These are phyloP conservation scores for Fusarium ambrosium DNA, from an alignment of 2,329 filamentous ascomycete species.

Conservation along the genomic window DNA sequence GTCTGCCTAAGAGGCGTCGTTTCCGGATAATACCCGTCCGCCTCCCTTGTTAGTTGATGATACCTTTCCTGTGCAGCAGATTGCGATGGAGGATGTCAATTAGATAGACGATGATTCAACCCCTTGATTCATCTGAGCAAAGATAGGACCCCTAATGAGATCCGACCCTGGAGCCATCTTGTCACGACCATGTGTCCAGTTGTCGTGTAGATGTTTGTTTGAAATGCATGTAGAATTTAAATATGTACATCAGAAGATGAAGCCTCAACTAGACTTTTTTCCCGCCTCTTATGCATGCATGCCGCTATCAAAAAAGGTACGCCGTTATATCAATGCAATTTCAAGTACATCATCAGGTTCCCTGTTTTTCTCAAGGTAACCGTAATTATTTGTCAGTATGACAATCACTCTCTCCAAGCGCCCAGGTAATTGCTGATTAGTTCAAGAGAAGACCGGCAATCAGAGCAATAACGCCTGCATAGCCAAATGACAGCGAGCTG, in stretches of 20 bases:
- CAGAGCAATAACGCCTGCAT: background rate
- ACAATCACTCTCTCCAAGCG: background rate
- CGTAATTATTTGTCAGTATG: background rate
- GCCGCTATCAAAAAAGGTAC: background rate
- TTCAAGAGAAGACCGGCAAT: slow-evolving; percentile 14
- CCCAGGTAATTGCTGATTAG: background rate
- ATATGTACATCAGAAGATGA: background rate
- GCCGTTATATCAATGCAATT: background rate
- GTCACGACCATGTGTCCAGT: background rate
- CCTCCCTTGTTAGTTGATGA: background rate
- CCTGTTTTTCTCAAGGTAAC: background rate
- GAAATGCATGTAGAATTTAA: background rate
- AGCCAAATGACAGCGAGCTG: background rate
- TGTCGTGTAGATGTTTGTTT: background rate
- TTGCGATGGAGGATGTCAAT: background rate
- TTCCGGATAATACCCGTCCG: background rate
- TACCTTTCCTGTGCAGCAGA: background rate
- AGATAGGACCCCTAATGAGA: no score
- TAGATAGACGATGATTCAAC: background rate
- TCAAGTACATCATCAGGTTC: background rate
- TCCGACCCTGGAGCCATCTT: no score
- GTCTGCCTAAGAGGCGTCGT: background rate
- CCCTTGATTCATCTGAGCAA: no score
- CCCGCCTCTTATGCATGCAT: background rate
- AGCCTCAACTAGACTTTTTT: background rate